Base-by-base conservation (phyloP, 2,329 filamentous ascomycete genomes). In the Tolypocladium tundrense region DNA sequence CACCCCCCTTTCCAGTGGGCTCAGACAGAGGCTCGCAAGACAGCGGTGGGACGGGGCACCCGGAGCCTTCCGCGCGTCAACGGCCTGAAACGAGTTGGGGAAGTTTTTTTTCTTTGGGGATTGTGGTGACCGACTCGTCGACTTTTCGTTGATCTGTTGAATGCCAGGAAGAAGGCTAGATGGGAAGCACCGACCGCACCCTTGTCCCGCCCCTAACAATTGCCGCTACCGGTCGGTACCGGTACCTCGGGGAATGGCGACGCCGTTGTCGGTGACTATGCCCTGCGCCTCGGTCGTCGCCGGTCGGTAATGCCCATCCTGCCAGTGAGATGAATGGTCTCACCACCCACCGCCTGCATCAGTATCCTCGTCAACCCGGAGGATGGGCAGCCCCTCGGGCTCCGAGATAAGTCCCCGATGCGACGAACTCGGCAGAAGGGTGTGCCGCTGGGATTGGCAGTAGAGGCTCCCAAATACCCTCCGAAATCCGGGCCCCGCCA, bases 81-180 rank as follows among this genome's bases (percentile, higher is more conserved):
- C 37, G 40, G 57, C 56, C 58, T 54, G 48, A 59, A 58, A 60
- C 51, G 57, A 63, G 61, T 63, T 63, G 60, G 61, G 61, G 61
- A 48, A 52, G 40, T 41, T 43, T 27, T 57, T 43, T 62, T 62
- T 53, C 56, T 59, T 59, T 54, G 58, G 60, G 58, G 48, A 39
- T 33, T n/a, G n/a, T 40, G 24, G 41, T 19, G 48, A 24, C 57
- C 43, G 45, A 35, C 39, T 40, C 37, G 37, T 52, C 37, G 40
- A 54, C 41, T 58, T 58, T 59, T 55, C 45, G 53, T 54, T 52
- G 57, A 59, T 54, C 57, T 61, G 60, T 62, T 62, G 60, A 62
- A 62, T 61, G 35, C 43, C 43, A 14, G 59, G 48, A 21, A 51
- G 19, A 33, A 39, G 9, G 21, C 4, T 19, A 45, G 43, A 51